Percentiles rank a stretch among this genome's conserved stretches.
These are phyloP conservation scores for Mitragyna speciosa DNA, from an alignment of 257 asterid species.

Conservation along the genomic window DNA sequence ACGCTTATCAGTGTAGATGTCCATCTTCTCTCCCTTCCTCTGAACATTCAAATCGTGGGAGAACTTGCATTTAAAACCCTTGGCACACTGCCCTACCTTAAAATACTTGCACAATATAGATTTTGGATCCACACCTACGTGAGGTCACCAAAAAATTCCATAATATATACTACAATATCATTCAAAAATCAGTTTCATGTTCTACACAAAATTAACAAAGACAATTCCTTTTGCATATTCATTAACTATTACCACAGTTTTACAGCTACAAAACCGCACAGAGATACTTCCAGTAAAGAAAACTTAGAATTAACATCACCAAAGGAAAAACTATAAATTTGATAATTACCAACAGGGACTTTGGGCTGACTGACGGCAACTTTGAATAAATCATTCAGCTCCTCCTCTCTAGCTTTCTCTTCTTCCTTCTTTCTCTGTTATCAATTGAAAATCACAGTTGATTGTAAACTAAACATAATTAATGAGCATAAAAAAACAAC, in stretches of 20 bases:
- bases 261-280: background rate
- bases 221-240: background rate
- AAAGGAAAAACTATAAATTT: background rate
- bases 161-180: background rate
- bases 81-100: constrained; percentile 83
- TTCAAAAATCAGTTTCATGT: background rate
- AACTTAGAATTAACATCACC: background rate
- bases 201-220: background rate
- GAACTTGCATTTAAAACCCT: constrained; percentile 95
- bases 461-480: constrained; percentile 10
- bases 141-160: background rate
- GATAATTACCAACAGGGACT: constrained; percentile 75
- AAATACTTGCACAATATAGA: constrained; percentile 80
- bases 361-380: constrained; percentile 93
- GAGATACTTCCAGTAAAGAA: background rate
- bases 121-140: constrained; percentile 90
- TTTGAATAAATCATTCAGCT: constrained; percentile 78
- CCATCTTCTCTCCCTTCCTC: constrained; percentile 96
- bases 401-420: constrained; percentile 88
- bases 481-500: background rate
- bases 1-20: constrained; percentile 76
- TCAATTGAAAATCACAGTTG: background rate
- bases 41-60: constrained; percentile 93
- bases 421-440: constrained; percentile 96
- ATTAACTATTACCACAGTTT: background rate